These are phyloP conservation scores for Apophysomyces ossiformis DNA, from an alignment of 371 early-diverging fungal species.

Conservation along the genomic window DNA sequence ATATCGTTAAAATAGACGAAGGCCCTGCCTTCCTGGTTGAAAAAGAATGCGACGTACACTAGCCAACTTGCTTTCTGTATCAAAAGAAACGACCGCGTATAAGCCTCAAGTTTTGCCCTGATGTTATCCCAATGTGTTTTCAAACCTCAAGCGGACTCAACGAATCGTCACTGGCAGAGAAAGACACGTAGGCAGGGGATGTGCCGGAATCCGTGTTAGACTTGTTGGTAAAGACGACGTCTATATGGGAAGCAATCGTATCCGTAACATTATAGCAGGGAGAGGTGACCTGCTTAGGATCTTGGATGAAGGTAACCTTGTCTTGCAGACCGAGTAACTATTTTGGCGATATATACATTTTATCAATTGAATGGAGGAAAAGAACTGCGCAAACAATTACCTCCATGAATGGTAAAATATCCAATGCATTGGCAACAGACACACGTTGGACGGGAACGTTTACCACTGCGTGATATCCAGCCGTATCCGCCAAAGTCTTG, in stretches of 20 bases:
- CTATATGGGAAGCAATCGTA: conserved; percentile 14
- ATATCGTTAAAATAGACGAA: conserved; percentile 16
- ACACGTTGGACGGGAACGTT: conserved; percentile 23
- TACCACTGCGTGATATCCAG: conserved; percentile 19
- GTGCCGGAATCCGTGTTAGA: conserved; percentile 8
- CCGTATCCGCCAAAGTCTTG: conserved; percentile 16
- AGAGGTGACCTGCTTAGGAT: conserved; percentile 24
- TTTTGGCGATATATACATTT: neutral
- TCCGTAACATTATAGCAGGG: conserved; percentile 23
- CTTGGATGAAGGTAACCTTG: conserved; percentile 17
- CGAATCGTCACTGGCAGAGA: conserved; percentile 18
- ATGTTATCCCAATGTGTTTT: neutral
- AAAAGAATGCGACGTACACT: conserved; percentile 24
- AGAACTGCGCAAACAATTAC: conserved; percentile 6
- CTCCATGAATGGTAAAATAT: conserved; percentile 27
- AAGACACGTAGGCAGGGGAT: conserved; percentile 15
- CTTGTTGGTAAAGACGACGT: conserved; percentile 20
- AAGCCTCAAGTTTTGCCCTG: neutral
- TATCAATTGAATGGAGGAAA: neutral
- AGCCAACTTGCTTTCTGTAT: conserved; percentile 33
- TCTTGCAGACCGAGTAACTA: conserved; percentile 24
- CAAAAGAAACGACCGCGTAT: too few relatives aligned
- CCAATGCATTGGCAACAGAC: conserved; percentile 14
- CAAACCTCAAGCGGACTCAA: conserved; percentile 27
- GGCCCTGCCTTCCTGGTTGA: conserved; percentile 21